Evolutionary conservation across 768 basidiomycete genomes (phyloP).

Genomic region (Termitomyces sp.): DNA sequence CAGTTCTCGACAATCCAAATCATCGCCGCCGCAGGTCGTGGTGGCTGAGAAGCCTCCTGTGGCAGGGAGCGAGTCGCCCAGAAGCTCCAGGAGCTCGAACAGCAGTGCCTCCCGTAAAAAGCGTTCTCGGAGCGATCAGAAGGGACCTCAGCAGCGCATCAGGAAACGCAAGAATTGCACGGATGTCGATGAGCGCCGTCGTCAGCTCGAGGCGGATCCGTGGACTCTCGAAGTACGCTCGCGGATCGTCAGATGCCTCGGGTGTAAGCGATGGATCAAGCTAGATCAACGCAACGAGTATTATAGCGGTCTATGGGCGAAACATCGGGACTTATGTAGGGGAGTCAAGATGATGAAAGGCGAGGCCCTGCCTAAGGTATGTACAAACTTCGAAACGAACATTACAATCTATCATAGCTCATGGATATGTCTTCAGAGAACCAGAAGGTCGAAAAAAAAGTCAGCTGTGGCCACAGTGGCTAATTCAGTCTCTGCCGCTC

Average conservation of each 20-base stretch:
- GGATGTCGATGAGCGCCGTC: constrained; percentile 5
- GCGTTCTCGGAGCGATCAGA: not conserved
- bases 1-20: too few species aligned
- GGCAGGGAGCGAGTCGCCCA: too few species aligned
- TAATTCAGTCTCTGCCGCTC: not conserved
- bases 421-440: not conserved
- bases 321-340: constrained; percentile 10
- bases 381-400: not conserved
- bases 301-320: constrained; percentile 10
- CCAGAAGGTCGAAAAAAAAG: constrained; percentile 1
- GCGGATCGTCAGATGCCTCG: constrained; percentile 3
- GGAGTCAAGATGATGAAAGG: constrained; percentile 12
- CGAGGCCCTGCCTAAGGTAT: constrained; percentile 6
- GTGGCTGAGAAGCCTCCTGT: too few species aligned
- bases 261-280: constrained; percentile 10
- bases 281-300: constrained; percentile 11
- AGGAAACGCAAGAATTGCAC: constrained; percentile 13
- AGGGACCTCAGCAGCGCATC: not conserved
- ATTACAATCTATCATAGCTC: not conserved
- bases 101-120: not conserved
- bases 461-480: too few species aligned
- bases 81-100: too few species aligned
- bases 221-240: constrained; percentile 9
- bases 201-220: constrained; percentile 8
- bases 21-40: too few species aligned